Base-by-base conservation (phyloP, 2,329 filamentous ascomycete genomes). In the Lachnellula occidentalis region DNA sequence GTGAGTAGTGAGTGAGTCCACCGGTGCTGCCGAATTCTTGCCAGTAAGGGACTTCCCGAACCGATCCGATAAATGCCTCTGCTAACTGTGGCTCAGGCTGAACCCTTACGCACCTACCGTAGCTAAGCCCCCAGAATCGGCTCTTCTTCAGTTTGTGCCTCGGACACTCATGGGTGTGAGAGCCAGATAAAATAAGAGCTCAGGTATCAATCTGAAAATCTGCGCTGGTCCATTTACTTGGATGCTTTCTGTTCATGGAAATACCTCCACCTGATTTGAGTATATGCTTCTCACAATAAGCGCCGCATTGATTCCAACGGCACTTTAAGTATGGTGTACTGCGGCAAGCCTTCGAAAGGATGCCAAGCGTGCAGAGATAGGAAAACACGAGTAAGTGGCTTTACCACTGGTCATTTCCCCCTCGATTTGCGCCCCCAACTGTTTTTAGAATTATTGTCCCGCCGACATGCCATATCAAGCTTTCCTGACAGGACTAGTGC, bases 301-400 rank as follows among this genome's bases (percentile, higher is more conserved):
- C 17, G 39, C 27, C 27, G 8, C 9, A 3, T 31, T 31, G 9
- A 31, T 31, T 24, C 41, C 19, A 19, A 12, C 11, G 41, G 19
- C n/a, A 43, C n/a, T 43, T 21, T 43, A 21, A 45, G n/a, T 14
- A 50, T 50, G 48, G 48, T 50, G 15, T 80, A 80, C 62, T 80
- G 78, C 56, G 78, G 78, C 17, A 79, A 79, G 62, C 78, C 78
- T 48, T 80, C 77, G 39, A 79, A 78, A 63, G 78, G 78, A 42
- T 81, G 78, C 67, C 77, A 73, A 55, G 76, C 70, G 59, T 81
- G 78, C 61, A 74, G 78, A 56, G 73, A 76, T 61, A 74, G 78
- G 61, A 80, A 80, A 67, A 76, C 80, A 58, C 73, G 76, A 53
- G 78, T 80, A 70, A 70, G 78, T 61, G 42, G 31, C 51, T 27